These are phyloP conservation scores for Psilocybe subaeruginosa DNA, from an alignment of 768 basidiomycete species.

Conservation along the genomic window DNA sequence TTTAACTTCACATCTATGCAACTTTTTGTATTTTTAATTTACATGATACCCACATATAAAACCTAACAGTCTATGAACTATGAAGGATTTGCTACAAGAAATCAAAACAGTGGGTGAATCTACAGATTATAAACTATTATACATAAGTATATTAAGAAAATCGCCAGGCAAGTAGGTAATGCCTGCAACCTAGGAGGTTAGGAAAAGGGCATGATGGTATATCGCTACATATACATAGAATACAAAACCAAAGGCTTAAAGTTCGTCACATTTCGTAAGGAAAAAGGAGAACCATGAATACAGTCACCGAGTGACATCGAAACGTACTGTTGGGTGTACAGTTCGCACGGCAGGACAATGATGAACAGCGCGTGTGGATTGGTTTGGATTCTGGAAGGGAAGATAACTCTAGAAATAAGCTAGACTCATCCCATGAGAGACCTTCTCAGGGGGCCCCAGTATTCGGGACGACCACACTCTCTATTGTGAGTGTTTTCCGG, in stretches of 20 bases:
- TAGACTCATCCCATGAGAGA: background rate
- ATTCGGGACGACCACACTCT: constrained; percentile 7
- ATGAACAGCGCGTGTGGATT: background rate
- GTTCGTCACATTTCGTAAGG: background rate
- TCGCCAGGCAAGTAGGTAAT: background rate
- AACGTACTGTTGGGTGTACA: background rate
- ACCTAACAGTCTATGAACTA: background rate
- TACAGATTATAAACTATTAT: background rate
- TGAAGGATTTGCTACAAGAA: background rate
- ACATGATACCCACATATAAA: background rate
- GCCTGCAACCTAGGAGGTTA: background rate
- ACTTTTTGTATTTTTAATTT: background rate
- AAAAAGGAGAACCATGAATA: background rate
- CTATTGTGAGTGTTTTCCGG: constrained; percentile 19
- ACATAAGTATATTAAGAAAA: background rate
- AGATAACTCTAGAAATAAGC: background rate
- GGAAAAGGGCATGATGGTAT: background rate
- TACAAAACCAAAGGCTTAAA: background rate
- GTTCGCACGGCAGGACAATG: background rate
- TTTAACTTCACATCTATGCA: background rate
- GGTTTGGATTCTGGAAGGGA: background rate
- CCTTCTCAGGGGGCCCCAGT: background rate
- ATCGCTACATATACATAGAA: background rate
- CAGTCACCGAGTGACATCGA: background rate
- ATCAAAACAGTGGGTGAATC: background rate